These are phyloP conservation scores for Fraxinus angustifolia DNA, from an alignment of 305 asterid genomes.

Conservation along the genomic window DNA sequence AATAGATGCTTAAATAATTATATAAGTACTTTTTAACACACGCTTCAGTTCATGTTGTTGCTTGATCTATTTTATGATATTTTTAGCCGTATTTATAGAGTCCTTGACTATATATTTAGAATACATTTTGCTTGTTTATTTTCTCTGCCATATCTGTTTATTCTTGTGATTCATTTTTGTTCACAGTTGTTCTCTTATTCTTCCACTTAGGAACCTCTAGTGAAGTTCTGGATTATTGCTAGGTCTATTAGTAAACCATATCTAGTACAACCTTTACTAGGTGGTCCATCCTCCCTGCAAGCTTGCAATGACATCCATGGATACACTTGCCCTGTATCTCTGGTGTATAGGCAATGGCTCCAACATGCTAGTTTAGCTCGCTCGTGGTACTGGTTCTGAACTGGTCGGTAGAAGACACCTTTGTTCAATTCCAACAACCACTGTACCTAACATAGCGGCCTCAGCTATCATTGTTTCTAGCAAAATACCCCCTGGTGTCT, in stretches of 20 bases:
- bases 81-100: not conserved
- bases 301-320: too few relatives aligned
- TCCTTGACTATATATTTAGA: not conserved
- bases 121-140: not conserved
- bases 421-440: slow-evolving; percentile 86
- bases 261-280: too few relatives aligned
- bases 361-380: too few relatives aligned
- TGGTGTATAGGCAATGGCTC: too few relatives aligned
- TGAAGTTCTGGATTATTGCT: slow-evolving; percentile 83
- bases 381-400: slow-evolving; percentile 62
- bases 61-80: not conserved
- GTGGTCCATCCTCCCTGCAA: too few relatives aligned
- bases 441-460: slow-evolving; percentile 78
- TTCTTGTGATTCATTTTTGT: slow-evolving; percentile 14
- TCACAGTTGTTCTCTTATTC: slow-evolving; percentile 77
- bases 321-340: too few relatives aligned
- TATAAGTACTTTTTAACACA: not conserved
- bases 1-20: slow-evolving; percentile 18
- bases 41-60: not conserved
- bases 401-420: slow-evolving; percentile 91
- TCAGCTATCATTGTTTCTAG: slow-evolving; percentile 85
- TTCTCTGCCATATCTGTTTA: slow-evolving; percentile 17
- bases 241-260: too few relatives aligned
- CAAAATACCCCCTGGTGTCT: slow-evolving; percentile 76
- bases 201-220: slow-evolving; percentile 95